Base-by-base conservation (phyloP, 2,329 filamentous ascomycete species). In the Blastomyces percursus region DNA sequence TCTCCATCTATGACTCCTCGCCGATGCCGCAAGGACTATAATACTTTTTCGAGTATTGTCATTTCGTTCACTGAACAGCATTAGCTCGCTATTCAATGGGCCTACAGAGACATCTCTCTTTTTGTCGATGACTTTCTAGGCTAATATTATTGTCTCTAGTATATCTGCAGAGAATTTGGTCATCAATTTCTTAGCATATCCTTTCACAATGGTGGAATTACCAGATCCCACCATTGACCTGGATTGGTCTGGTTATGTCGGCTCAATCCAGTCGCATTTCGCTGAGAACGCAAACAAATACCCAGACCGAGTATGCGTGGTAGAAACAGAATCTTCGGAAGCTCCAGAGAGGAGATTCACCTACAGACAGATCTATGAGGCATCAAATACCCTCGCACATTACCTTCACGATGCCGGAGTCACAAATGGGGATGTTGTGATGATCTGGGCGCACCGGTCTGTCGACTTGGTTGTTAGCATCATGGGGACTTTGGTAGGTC, bases 301-400 rank as follows among this genome's bases (percentile, higher is more conserved):
- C 70, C 91, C 91, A 0, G 85, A 90, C 50, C 80, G 84, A 69
- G 75, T 82, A 62, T 90, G 87, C 69, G 85, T 90, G 3, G 80
- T 88, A 1, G 87, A 89, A 70, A 90, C 87, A 62, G 74, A 80
- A 68, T 77, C 72, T 0, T 73, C 69, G 59, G 75, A 70, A 38
- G 78, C 80, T 2, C 81, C 86, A 8, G 79, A 86, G 72, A 81
- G 89, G 66, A 77, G 76, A 58, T 96, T 94, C 75, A 93, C 86
- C 30, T 97, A 96, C 74, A 80, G 80, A 67, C 90, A 96, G 70
- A 96, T 97, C 71, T 83, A 91, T 71, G 88, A 96, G 77, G 87
- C 88, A 0, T 88, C 90, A 38, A 95, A 95, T 72, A 81, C 85
- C 21, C 75, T 96, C 7, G 89, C 91, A 27, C 86, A 96, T 75